Base-by-base conservation (phyloP, 495 filamentous ascomycete species). In the Penicillium psychrofluorescens region DNA sequence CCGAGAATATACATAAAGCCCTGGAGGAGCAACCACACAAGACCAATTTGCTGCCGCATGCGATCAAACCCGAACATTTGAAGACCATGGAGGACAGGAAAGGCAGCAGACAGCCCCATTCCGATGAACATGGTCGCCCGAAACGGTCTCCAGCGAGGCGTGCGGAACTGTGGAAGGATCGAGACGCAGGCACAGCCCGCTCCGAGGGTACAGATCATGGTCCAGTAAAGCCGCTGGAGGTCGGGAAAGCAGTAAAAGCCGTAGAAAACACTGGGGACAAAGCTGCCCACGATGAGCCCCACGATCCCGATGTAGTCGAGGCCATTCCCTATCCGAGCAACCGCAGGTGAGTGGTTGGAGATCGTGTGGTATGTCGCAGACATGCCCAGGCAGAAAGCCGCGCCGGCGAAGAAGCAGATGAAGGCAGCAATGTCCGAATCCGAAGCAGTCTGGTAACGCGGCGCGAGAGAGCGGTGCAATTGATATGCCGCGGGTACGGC, bases 291-390 rank as follows among this genome's bases (percentile, higher is more conserved):
- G 48, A 95, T 95, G 49, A 95, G 66, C 40, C 84, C 76, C 29
- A 96, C 84, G 57, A 96, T 97, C 8, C 91, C 91, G 11, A 90
- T 75, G 58, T 95, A 95, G 58, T 97, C 91, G 29, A 97, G 74
- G 40, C 84, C 72, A 54, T 89, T 88, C 1, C 83, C 79, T 53
- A 85, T 70, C 34, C 68, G 66, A 11, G 68, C 72, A 29, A 86
- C 76, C 1, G 45, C 51, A 11, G 72, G 74, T 0, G 77, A 83
- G 56, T 88, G 84, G 40, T 85, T 85, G 7, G 67, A 79, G 38
- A 85, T 81, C 8, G 80, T 76, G 60, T 88, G 84, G 54, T 79
- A 96, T 11, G 80, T 84, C 29, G 86, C 89, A 34, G 83, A 87
- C 84, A 95, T 90, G 9, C 87, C 85, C 12, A 95, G 71, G 46